These are phyloP conservation scores for Teratosphaeria pseudoeucalypti DNA, from an alignment of 2,329 filamentous ascomycete species.

Conservation along the genomic window DNA sequence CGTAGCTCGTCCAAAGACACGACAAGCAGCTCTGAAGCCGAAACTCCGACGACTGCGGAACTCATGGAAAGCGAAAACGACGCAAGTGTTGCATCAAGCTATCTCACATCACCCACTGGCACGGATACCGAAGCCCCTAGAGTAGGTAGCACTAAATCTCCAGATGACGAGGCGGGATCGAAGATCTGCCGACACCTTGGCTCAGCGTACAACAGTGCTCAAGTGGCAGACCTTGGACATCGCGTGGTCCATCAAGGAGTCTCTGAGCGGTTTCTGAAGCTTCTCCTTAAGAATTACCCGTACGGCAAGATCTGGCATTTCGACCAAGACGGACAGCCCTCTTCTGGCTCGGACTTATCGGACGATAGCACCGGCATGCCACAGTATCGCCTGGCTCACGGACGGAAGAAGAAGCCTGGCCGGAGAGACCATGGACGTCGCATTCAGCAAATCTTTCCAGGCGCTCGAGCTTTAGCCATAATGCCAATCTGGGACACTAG, in stretches of 20 bases:
- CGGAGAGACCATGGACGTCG: neutral
- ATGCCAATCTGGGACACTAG: neutral
- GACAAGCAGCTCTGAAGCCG: neutral
- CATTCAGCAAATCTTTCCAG: neutral
- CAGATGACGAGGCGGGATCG: neutral
- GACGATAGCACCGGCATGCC: neutral
- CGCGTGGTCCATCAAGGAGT: constrained; percentile 3
- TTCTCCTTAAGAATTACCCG: constrained; percentile 21
- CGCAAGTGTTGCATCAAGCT: neutral
- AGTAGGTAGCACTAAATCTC: neutral
- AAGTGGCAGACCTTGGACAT: neutral
- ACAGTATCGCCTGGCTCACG: neutral
- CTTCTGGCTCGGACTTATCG: constrained; percentile 16
- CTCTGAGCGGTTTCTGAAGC: constrained; percentile 14
- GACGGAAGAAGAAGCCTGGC: constrained; percentile 6
- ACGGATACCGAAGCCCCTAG: neutral
- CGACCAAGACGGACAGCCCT: constrained; percentile 18
- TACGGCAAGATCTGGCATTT: constrained; percentile 27
- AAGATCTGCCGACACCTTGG: constrained; percentile 2
- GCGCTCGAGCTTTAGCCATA: neutral
- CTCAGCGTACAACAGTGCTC: constrained; percentile 1
- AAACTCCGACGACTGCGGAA: neutral
- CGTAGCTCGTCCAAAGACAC: neutral
- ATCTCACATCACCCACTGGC: neutral
- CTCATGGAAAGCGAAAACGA: neutral